These are phyloP conservation scores for Ocimum tenuiflorum DNA, from an alignment of 257 asterid genomes.

Conservation along the genomic window DNA sequence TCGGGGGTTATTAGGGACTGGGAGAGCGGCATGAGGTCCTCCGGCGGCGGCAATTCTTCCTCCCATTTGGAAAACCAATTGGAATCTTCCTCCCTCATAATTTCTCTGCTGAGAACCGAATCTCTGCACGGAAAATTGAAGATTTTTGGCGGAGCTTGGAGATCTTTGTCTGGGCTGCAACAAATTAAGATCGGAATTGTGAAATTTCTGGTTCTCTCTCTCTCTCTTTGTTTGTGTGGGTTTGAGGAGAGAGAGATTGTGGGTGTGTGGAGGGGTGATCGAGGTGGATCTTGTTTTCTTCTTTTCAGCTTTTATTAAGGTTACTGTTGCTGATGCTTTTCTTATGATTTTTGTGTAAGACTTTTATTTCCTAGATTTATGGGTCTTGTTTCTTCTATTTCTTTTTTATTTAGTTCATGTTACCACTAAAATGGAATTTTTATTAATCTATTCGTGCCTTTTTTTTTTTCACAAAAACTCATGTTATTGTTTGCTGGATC, in stretches of 20 bases:
- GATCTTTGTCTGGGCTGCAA: background rate
- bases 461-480: background rate
- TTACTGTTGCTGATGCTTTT: conserved; percentile 34
- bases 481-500: too few relatives aligned
- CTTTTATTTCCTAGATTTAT: background rate
- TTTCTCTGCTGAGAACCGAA: background rate
- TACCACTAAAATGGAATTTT: conserved; percentile 5
- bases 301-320: conserved; percentile 59
- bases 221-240: background rate
- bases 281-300: conserved; percentile 62
- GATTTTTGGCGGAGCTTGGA: background rate
- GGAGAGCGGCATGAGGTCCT: conserved; percentile 64
- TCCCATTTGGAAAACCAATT: conserved; percentile 87
- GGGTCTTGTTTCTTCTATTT: background rate
- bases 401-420: background rate
- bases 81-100: conserved; percentile 75
- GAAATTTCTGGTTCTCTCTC: too few relatives aligned
- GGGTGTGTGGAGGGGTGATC: too few relatives aligned
- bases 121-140: background rate
- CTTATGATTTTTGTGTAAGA: conserved; percentile 21
- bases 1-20: conserved; percentile 75
- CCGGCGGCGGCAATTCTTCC: conserved; percentile 68
- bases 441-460: too few relatives aligned
- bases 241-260: too few relatives aligned
- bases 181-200: background rate